These are phyloP conservation scores for Dendrocalamus sinicus DNA, from an alignment of 176 grass and related monocot species.

Conservation along the genomic window DNA sequence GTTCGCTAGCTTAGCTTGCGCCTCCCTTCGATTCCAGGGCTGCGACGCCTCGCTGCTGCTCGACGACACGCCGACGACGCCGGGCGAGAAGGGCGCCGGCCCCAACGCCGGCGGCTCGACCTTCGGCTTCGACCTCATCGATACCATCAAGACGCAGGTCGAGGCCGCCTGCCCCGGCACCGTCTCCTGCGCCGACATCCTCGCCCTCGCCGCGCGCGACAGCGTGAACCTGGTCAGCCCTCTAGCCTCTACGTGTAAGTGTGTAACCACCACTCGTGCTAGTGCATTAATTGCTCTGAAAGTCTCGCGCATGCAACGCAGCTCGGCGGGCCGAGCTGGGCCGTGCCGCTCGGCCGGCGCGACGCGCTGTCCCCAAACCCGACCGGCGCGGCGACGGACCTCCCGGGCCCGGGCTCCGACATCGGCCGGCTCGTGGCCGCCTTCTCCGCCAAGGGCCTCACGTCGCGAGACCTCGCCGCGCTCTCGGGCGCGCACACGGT, in stretches of 20 bases:
- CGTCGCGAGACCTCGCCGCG: slow-evolving; percentile 54
- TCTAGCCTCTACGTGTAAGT: background rate
- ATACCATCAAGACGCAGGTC: slow-evolving; percentile 65
- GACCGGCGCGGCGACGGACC: slow-evolving; percentile 46
- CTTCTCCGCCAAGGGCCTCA: slow-evolving; percentile 72
- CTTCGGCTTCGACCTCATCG: slow-evolving; percentile 59
- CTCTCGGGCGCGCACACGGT: slow-evolving; percentile 76
- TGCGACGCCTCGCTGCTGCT: slow-evolving; percentile 88
- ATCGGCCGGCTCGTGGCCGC: slow-evolving; percentile 35
- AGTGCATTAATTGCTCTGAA: background rate
- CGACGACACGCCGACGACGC: slow-evolving; percentile 63
- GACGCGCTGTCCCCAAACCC: slow-evolving; percentile 61
- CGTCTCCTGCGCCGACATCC: slow-evolving; percentile 80
- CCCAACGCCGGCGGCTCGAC: slow-evolving; percentile 69
- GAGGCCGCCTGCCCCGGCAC: slow-evolving; percentile 66
- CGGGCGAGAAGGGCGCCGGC: slow-evolving; percentile 68
- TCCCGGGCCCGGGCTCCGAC: slow-evolving; percentile 52
- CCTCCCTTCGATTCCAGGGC: slow-evolving; percentile 39
- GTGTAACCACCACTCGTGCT: background rate
- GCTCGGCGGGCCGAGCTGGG: slow-evolving; percentile 84
- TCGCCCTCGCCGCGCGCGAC: slow-evolving; percentile 66
- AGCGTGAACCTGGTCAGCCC: slow-evolving; percentile 61
- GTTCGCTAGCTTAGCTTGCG: background rate
- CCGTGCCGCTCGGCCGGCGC: slow-evolving; percentile 65
- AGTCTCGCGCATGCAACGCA: slow-evolving; percentile 17